phyloP scores from a whole-genome alignment of 2,329 filamentous ascomycete species.

The Graphiopsis chlorocephala region DNA sequence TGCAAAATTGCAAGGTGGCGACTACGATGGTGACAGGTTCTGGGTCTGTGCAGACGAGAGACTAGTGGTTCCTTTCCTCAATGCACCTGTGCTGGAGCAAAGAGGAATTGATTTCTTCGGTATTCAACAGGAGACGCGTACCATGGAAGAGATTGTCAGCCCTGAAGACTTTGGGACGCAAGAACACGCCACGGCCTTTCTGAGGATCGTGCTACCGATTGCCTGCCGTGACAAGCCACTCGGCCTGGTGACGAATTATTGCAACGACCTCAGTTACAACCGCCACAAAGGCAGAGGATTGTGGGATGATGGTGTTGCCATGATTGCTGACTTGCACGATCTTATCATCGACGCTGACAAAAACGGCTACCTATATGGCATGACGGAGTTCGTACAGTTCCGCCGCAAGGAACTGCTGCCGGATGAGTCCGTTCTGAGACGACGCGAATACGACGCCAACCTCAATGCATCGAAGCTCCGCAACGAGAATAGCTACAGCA shows the following conservation, averaged over 20 bases:
- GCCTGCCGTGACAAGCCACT: conserved; percentile 53
- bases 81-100: conserved; percentile 48
- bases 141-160: conserved; percentile 46
- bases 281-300: conserved; percentile 26
- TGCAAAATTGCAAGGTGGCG: conserved; percentile 70
- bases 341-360: conserved; percentile 46
- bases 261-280: conserved; percentile 60
- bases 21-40: conserved; percentile 74
- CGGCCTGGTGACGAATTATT: conserved; percentile 63
- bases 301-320: conserved; percentile 12
- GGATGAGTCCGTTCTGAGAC: conserved; percentile 42
- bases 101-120: conserved; percentile 51
- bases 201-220: conserved; percentile 57
- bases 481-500: background rate
- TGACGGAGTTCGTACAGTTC: conserved; percentile 42
- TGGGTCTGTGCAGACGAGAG: conserved; percentile 73
- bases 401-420: conserved; percentile 30
- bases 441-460: conserved; percentile 34
- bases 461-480: conserved; percentile 21
- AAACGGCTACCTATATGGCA: conserved; percentile 49
- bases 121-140: conserved; percentile 50
- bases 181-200: conserved; percentile 44
- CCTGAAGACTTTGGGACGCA: conserved; percentile 16
- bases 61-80: conserved; percentile 66
- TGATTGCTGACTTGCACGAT: conserved; percentile 43